Evolutionary conservation across 2,329 filamentous ascomycete species (phyloP), one percentile per base, ranked within the genome.

Genomic region (Paradendryphiella salina): DNA sequence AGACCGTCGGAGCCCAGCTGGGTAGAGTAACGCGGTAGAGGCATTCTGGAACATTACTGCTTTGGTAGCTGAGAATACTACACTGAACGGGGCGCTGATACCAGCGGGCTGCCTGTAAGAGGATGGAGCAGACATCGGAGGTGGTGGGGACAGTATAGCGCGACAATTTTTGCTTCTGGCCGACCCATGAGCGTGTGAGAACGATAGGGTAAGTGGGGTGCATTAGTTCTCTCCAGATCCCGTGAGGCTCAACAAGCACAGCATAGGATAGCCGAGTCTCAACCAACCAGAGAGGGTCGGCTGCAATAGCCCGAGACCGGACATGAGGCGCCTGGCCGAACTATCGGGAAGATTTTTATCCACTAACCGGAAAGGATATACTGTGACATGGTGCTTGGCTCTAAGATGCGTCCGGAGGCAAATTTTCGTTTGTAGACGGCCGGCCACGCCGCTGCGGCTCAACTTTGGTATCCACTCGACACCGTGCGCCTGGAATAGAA

Each of bases 161-260:
- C 34, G 28, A 39, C 54, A 54, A 59, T 50, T 56, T 64, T 59
- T 64, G 65, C 56, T 50, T 64, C 64, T 65, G 57, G 64, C 45
- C 62, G 29, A 44, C 28, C 29, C 49, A 57, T 50, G 54, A 54
- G 40, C 15, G 47, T 42, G 48, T 39, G 28, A 29, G 21, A 43
- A 42, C 44, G 50, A 55, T 44, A 40, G 55, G 36, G 56, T 29
- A 48, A 46, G 63, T 56, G 62, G 64, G 60, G 62, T 65, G 55
- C 59, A 61, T 66, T 63, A 64, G 63, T 47, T 54, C 53, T 54
- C 57, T 50, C 39, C 41, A 39, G 40, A 52, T 39, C 50, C 57
- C 53, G 50, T 56, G 61, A 61, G 62, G 61, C 62, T 65, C 59
- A 63, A 65, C 62, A 66, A 63, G 61, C 52, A 48, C 47, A 52